Conservation (phyloP, 2,329 filamentous ascomycete genomes). For the Pyrenochaeta sp. region DNA sequence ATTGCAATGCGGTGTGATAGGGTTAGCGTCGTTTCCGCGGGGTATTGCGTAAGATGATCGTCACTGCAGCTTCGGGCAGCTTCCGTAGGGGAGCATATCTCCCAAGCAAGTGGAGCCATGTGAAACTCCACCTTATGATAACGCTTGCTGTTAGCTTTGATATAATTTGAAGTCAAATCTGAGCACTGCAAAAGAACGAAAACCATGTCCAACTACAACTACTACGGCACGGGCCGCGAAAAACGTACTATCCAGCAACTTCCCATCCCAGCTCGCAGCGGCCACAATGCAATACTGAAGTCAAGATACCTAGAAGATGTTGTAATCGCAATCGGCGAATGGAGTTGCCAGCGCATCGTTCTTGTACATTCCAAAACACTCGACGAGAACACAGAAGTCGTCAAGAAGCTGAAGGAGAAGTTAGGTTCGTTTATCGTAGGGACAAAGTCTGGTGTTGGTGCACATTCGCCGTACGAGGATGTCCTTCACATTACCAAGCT, state of each 20-base stretch:
- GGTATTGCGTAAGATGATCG: constrained; percentile 17
- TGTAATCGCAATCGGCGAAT: constrained; percentile 18
- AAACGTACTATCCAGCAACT: constrained; percentile 32
- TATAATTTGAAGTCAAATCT: neutral
- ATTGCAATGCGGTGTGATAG: neutral
- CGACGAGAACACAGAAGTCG: constrained; percentile 22
- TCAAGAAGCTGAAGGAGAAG: constrained; percentile 22
- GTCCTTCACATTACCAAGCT: constrained; percentile 27
- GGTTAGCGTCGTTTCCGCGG: neutral
- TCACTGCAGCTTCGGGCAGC: neutral
- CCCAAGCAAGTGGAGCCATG: neutral
- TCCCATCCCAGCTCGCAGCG: constrained; percentile 17
- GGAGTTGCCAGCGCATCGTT: constrained; percentile 22
- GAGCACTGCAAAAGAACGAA: neutral
- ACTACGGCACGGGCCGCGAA: constrained; percentile 1
- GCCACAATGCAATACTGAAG: constrained; percentile 28
- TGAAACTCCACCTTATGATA: neutral
- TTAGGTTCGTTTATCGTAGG: constrained; percentile 26
- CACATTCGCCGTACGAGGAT: constrained; percentile 34
- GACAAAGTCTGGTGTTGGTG: constrained; percentile 28
- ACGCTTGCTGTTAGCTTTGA: neutral
- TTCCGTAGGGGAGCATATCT: no score
- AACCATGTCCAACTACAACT: constrained; percentile 6
- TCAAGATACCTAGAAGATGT: constrained; percentile 27
- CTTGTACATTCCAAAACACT: constrained; percentile 32